A percentile compares a stretch with the other conserved stretches of the same genome.
These are phyloP conservation scores for Beauveria scarabaeidicola DNA, from an alignment of 2,329 filamentous ascomycete genomes.

Conservation along the genomic window DNA sequence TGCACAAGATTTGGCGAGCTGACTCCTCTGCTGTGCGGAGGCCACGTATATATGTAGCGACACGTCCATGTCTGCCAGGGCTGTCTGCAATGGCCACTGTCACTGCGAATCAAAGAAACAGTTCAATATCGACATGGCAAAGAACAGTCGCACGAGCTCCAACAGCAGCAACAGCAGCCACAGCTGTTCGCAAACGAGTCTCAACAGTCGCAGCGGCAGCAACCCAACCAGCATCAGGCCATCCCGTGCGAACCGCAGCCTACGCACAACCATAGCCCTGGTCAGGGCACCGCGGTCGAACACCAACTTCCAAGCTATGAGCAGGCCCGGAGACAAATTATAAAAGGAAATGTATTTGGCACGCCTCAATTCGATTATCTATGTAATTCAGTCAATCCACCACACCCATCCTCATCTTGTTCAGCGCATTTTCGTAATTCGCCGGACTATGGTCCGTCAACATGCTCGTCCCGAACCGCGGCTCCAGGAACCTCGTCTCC, in stretches of 20 bases:
- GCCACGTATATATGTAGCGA: not conserved
- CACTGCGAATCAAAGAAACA: not conserved
- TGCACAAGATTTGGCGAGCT: not conserved
- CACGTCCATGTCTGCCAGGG: no score
- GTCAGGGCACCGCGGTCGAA: not conserved
- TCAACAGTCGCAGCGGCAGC: not conserved
- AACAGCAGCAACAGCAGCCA: not conserved
- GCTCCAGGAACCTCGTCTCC: slow-evolving; percentile 59
- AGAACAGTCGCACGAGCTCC: slow-evolving; percentile 1
- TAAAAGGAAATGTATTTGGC: no score
- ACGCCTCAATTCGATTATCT: no score
- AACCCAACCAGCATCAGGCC: not conserved
- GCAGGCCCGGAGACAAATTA: no score
- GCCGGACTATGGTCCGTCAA: slow-evolving; percentile 68
- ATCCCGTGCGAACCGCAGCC: not conserved
- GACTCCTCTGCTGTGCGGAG: not conserved
- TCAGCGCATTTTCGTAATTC: slow-evolving; percentile 62
- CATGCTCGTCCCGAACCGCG: slow-evolving; percentile 65
- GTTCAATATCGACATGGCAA: not conserved
- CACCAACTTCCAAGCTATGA: not conserved
- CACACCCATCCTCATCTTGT: slow-evolving; percentile 46
- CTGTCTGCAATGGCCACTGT: no score
- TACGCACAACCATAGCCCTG: not conserved
- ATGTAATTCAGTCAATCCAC: slow-evolving; percentile 24
- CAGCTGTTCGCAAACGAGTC: not conserved